Conservation (phyloP, 139 green algal species). For the Dunaliella primolecta region DNA sequence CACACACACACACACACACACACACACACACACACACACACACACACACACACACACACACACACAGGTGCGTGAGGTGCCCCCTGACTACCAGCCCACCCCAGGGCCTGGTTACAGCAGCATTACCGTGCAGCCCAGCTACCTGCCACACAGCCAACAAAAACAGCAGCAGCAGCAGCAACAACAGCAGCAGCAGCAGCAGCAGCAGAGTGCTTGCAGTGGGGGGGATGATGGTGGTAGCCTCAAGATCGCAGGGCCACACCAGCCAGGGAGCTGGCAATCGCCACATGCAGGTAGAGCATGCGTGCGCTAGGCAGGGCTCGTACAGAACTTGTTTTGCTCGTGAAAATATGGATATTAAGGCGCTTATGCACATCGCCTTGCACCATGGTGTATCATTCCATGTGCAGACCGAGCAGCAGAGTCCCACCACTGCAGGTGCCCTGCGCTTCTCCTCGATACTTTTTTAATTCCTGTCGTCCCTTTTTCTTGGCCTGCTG, state of each 20-base stretch:
- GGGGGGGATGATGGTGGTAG: background rate
- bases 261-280: background rate
- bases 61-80: conserved; percentile 12
- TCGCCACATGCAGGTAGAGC: background rate
- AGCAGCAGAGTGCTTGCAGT: background rate
- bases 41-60: background rate
- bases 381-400: no score
- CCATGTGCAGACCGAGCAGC: no score
- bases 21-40: background rate
- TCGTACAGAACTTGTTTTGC: no score
- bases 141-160: conserved; percentile 15
- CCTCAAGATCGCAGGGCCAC: background rate
- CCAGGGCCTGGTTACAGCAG: conserved; percentile 13
- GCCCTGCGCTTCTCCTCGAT: no score
- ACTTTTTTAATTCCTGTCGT: no score
- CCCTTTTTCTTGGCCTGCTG: no score
- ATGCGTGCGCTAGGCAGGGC: no score
- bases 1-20: background rate
- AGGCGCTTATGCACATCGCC: no score
- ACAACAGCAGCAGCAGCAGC: background rate
- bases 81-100: conserved; percentile 7
- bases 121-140: conserved; percentile 31
- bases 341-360: no score
- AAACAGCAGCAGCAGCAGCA: conserved; percentile 12
- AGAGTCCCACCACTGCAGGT: no score